These are phyloP conservation scores for Syzygium malaccense DNA, from an alignment of 441 rosid species.

Conservation along the genomic window DNA sequence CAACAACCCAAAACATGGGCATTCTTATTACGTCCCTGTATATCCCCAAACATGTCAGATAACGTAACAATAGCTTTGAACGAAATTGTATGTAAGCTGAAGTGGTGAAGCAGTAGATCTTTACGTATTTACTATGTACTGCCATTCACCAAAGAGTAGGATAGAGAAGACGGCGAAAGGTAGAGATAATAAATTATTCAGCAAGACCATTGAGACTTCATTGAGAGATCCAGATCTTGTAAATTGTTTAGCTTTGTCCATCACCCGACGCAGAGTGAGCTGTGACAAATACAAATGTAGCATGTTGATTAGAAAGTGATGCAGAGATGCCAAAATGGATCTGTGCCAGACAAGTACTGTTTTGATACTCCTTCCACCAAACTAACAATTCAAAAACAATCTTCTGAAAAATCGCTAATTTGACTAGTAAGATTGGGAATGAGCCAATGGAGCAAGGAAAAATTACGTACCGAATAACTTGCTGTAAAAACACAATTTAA, in stretches of 20 bases:
- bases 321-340: not conserved
- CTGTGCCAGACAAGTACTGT: not conserved
- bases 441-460: not conserved
- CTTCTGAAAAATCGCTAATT: not conserved
- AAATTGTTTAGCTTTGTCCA: constrained; percentile 84
- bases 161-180: constrained; percentile 69
- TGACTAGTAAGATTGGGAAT: not conserved
- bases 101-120: not conserved
- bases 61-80: not conserved
- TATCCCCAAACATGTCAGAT: not conserved
- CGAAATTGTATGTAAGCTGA: not conserved
- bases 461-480: constrained; percentile 64
- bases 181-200: constrained; percentile 75
- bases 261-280: constrained; percentile 74
- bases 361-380: not conserved
- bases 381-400: not conserved
- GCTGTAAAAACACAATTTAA: constrained; percentile 81
- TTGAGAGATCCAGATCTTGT: constrained; percentile 71
- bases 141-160: constrained; percentile 65
- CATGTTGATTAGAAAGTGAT: not conserved
- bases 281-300: constrained; percentile 21
- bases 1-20: constrained; percentile 81
- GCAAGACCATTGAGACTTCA: constrained; percentile 89
- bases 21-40: constrained; percentile 55
- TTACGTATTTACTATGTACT: constrained; percentile 62